Percentiles rank a stretch among this genome's conserved stretches.
These are phyloP conservation scores for Acanthamoeba divionensis DNA, from an alignment of 208 protist species.

Conservation along the genomic window DNA sequence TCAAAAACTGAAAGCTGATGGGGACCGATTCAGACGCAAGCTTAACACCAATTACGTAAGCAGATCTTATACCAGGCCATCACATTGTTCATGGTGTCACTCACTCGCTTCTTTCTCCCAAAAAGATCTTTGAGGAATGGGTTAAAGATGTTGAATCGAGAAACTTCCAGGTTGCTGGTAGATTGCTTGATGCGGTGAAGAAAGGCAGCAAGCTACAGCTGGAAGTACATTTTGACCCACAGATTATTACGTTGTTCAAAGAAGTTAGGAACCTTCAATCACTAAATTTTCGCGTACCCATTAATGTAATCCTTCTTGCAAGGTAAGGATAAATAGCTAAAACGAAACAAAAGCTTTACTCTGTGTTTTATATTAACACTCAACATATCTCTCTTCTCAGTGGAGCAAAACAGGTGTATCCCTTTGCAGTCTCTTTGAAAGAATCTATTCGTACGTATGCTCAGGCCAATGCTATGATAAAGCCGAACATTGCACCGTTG, in stretches of 20 bases:
- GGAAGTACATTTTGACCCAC: conserved; percentile 82
- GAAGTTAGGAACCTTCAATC: conserved; percentile 80
- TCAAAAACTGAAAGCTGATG: conserved; percentile 76
- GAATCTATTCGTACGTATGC: conserved; percentile 78
- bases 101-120: neutral
- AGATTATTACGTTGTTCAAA: conserved; percentile 84
- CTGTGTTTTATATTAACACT: no score
- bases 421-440: conserved; percentile 76
- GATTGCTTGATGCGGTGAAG: conserved; percentile 66
- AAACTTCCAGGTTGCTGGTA: conserved; percentile 66
- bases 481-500: conserved; percentile 60
- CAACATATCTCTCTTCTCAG: neutral
- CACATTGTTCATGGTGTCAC: neutral
- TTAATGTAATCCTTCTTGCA: conserved; percentile 67
- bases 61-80: neutral
- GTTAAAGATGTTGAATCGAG: conserved; percentile 54
- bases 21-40: conserved; percentile 77
- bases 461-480: conserved; percentile 14
- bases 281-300: conserved; percentile 76
- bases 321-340: neutral
- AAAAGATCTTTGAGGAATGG: conserved; percentile 76
- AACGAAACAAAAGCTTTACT: no score
- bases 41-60: conserved; percentile 70
- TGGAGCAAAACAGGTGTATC: conserved; percentile 74
- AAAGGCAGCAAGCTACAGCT: conserved; percentile 62